phyloP scores from a whole-genome alignment of 2,329 filamentous ascomycete species.

The Microcyclosporella mali region DNA sequence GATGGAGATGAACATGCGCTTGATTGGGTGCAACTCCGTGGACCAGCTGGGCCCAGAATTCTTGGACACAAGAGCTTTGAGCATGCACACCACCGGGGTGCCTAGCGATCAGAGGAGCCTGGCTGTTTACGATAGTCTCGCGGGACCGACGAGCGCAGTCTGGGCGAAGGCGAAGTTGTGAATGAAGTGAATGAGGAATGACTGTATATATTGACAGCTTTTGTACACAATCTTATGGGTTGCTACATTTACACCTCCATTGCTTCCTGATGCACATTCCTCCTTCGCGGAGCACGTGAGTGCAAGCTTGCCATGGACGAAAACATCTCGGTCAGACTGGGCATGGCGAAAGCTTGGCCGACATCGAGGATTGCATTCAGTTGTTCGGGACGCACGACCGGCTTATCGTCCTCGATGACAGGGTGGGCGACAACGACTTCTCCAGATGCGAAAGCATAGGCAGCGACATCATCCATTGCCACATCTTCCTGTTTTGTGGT shows the following conservation, averaged over 20 bases:
- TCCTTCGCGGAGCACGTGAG: conserved; percentile 46
- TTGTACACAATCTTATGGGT: not conserved
- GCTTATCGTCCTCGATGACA: conserved; percentile 46
- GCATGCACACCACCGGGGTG: conserved; percentile 52
- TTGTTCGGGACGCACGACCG: conserved; percentile 62
- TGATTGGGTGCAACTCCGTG: conserved; percentile 73
- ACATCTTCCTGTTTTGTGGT: not conserved
- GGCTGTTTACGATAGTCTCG: conserved; percentile 49
- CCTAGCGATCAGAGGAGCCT: conserved; percentile 57
- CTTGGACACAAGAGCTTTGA: conserved; percentile 69
- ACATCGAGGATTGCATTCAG: conserved; percentile 65
- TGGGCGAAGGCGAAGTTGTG: conserved; percentile 27
- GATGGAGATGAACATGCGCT: conserved; percentile 98
- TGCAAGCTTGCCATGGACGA: conserved; percentile 63
- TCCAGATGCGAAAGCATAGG: conserved; percentile 26
- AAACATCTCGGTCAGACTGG: conserved; percentile 69
- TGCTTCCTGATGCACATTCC: conserved; percentile 1
- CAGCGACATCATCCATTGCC: conserved; percentile 9
- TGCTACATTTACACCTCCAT: conserved; percentile 11
- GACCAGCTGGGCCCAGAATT: conserved; percentile 74
- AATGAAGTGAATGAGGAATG: not conserved
- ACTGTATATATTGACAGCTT: conserved; percentile 1
- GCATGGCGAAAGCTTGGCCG: conserved; percentile 61
- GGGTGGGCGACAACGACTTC: conserved; percentile 39
- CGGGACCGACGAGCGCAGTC: conserved; percentile 31